A percentile compares a stretch with the other conserved stretches of the same genome.
These are phyloP conservation scores for Fusarium sp. DNA, from an alignment of 2,329 filamentous ascomycete species.

Conservation along the genomic window DNA sequence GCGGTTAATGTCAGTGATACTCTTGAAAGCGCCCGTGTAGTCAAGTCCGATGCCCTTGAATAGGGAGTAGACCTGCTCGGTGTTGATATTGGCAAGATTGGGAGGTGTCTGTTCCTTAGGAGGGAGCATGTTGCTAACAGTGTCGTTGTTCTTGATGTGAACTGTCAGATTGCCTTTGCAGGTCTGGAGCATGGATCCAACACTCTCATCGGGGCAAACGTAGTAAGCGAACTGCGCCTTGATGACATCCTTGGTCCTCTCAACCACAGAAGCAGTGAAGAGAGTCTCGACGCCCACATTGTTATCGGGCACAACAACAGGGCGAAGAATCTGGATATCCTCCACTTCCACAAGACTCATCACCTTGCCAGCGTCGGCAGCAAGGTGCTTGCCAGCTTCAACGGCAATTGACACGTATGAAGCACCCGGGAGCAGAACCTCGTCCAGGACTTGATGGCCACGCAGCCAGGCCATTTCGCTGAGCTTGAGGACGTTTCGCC, in stretches of 20 bases:
- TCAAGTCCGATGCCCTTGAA: conserved; percentile 1
- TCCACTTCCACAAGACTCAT: background rate
- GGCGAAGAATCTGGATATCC: background rate
- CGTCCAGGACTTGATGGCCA: background rate
- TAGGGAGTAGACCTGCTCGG: background rate
- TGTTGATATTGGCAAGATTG: conserved; percentile 3
- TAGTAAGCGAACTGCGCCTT: background rate
- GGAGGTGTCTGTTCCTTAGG: background rate
- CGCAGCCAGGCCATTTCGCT: conserved; percentile 6
- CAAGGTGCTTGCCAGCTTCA: background rate
- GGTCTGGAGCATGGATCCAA: conserved; percentile 3
- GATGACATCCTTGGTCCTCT: background rate
- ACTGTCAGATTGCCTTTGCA: background rate
- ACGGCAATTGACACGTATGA: conserved; percentile 2
- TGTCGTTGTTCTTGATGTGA: background rate
- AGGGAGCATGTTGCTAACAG: background rate
- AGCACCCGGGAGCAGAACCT: conserved; percentile 2
- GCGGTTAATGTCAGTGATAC: background rate
- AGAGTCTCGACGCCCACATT: background rate
- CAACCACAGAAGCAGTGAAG: background rate
- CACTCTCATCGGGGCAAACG: conserved; percentile 1
- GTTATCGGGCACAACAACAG: conserved; percentile 1
- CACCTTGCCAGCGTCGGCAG: background rate
- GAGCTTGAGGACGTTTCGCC: conserved; percentile 1
- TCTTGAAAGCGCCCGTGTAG: conserved; percentile 1